These are phyloP conservation scores for Paramecium tetraurelia DNA, from an alignment of 73 alveolate species.

Conservation along the genomic window DNA sequence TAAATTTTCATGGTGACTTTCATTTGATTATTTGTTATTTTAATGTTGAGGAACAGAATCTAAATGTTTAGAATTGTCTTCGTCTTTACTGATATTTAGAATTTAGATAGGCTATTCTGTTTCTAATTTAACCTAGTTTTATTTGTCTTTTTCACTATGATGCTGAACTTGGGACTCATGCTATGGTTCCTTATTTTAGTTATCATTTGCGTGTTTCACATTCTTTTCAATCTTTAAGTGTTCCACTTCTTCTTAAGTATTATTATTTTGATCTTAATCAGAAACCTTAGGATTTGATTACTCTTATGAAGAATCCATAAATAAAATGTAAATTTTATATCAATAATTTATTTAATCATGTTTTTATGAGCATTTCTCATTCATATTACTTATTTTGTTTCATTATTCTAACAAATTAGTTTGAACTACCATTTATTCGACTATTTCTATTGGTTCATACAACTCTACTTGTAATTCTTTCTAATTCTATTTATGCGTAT, in stretches of 20 bases:
- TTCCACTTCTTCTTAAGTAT: not conserved
- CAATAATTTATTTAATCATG: not conserved
- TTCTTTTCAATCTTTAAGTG: not conserved
- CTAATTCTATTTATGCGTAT: no score
- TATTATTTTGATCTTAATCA: not conserved
- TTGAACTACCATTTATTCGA: not conserved
- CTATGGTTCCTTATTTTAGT: not conserved
- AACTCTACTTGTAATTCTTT: not conserved
- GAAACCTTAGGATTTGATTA: not conserved
- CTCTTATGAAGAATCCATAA: not conserved
- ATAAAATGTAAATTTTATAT: not conserved
- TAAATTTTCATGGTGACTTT: not conserved
- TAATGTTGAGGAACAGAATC: not conserved
- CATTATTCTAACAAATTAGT: not conserved
- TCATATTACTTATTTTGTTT: not conserved
- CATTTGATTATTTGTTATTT: not conserved
- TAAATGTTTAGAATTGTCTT: not conserved
- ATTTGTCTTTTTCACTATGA: not conserved
- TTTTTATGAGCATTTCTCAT: not conserved
- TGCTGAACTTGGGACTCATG: not conserved
- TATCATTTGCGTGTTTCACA: not conserved
- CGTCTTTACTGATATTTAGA: not conserved
- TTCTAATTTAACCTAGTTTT: not conserved
- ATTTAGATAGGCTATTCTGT: not conserved
- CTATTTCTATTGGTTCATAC: not conserved